These are phyloP conservation scores for Penicillium frequentans DNA, from an alignment of 2,329 filamentous ascomycete species.

Conservation along the genomic window DNA sequence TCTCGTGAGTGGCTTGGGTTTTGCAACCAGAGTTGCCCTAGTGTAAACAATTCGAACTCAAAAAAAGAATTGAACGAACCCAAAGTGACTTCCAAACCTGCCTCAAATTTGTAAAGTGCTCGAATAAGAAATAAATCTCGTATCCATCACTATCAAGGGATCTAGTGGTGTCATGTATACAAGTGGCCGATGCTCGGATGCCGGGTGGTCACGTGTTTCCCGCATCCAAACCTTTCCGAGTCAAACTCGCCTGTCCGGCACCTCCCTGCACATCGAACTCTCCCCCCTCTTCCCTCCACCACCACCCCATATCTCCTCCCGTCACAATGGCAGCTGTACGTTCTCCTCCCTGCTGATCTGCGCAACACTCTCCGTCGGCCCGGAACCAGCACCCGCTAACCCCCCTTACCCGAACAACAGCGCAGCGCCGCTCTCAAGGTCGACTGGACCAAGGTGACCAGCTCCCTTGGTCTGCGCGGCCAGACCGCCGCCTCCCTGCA, in stretches of 20 bases:
- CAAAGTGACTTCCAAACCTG: not conserved
- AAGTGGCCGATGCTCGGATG: constrained; percentile 24
- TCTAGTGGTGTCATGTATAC: not conserved
- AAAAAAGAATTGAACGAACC: constrained; percentile 32
- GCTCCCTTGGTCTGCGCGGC: constrained; percentile 92
- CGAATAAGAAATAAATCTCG: not conserved
- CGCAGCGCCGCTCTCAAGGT: constrained; percentile 98
- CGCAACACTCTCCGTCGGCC: constrained; percentile 1
- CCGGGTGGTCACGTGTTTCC: constrained; percentile 34
- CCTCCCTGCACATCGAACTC: constrained; percentile 36
- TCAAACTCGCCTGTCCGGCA: constrained; percentile 36
- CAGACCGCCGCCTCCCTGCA: constrained; percentile 89
- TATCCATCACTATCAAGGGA: not conserved
- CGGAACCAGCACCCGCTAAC: constrained; percentile 20
- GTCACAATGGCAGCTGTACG: constrained; percentile 47
- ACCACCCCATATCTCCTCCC: constrained; percentile 25
- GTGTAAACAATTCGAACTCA: constrained; percentile 38
- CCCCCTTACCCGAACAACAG: constrained; percentile 50
- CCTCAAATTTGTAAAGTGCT: not conserved
- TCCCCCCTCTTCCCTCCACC: constrained; percentile 31
- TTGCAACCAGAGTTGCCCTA: constrained; percentile 28
- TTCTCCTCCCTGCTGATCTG: not conserved
- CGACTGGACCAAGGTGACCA: constrained; percentile 95
- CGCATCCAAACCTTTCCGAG: constrained; percentile 42
- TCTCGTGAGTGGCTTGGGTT: constrained; percentile 32